phyloP scores from a whole-genome alignment of 805 yeast species.

The Candida ficus region DNA sequence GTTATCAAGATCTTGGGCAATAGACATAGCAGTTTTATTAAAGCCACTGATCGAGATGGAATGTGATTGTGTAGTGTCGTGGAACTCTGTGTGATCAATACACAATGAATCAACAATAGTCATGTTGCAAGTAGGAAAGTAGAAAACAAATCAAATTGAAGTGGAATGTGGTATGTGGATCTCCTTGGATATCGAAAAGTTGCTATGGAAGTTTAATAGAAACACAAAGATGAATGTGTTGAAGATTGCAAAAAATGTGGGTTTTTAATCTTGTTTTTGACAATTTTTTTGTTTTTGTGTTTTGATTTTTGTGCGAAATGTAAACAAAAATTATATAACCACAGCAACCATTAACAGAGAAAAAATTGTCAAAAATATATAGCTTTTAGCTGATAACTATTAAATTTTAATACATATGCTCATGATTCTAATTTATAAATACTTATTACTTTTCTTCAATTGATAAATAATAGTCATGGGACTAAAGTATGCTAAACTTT shows the following conservation, averaged over 20 bases:
- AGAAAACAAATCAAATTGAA: no score
- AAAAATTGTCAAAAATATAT: no score
- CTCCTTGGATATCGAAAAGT: no score
- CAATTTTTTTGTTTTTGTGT: neutral
- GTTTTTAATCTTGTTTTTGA: neutral
- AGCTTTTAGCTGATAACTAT: no score
- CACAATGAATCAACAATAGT: constrained; percentile 2
- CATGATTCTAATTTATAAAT: no score
- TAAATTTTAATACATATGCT: neutral
- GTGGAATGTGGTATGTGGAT: neutral
- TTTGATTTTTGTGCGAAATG: neutral
- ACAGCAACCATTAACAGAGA: neutral
- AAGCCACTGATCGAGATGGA: neutral
- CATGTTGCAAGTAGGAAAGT: no score
- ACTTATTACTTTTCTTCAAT: no score
- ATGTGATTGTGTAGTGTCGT: neutral
- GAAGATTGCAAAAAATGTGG: neutral
- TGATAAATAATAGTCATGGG: no score
- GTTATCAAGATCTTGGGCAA: neutral
- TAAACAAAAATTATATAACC: neutral
- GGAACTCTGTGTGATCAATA: neutral
- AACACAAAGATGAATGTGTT: neutral
- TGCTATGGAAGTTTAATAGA: no score
- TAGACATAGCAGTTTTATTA: neutral
- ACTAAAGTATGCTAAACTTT: no score